phyloP scores from a whole-genome alignment of 2,329 filamentous ascomycete genomes.

The Penicillium fuscoglaucum region DNA sequence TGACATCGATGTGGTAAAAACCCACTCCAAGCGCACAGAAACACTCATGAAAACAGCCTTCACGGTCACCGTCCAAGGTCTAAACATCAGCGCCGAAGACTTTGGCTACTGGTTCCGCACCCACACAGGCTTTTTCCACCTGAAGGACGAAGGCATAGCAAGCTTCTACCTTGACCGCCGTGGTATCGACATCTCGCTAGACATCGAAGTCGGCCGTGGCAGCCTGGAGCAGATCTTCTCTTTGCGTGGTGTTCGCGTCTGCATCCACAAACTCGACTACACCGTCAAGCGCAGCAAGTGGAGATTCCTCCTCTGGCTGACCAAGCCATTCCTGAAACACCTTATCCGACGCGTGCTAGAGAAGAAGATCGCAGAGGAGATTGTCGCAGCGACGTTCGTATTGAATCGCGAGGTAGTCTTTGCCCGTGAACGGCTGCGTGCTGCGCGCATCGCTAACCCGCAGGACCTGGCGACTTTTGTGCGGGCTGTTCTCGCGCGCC shows the following conservation, averaged over 20 bases:
- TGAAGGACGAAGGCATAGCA: conserved; percentile 80
- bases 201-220: conserved; percentile 79
- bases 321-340: conserved; percentile 81
- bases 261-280: conserved; percentile 85
- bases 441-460: conserved; percentile 78
- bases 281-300: conserved; percentile 69
- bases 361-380: conserved; percentile 69
- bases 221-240: conserved; percentile 77
- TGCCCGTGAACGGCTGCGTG: conserved; percentile 80
- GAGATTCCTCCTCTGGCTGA: conserved; percentile 73
- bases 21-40: conserved; percentile 64
- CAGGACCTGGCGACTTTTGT: conserved; percentile 79
- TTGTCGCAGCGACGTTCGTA: conserved; percentile 67
- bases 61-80: conserved; percentile 75
- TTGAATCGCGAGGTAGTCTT: conserved; percentile 85
- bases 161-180: conserved; percentile 82
- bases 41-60: conserved; percentile 70
- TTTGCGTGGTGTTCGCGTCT: conserved; percentile 72
- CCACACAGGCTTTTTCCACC: conserved; percentile 70
- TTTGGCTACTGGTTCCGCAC: conserved; percentile 86
- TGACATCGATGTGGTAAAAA: conserved; percentile 81
- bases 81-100: conserved; percentile 82
- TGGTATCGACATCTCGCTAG: conserved; percentile 81
- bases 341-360: conserved; percentile 78
- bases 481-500: conserved; percentile 73